Percentiles rank a stretch among this genome's conserved stretches.
Conservation (phyloP, 495 filamentous ascomycete genomes). For the Penicillium ochrochloron region DNA sequence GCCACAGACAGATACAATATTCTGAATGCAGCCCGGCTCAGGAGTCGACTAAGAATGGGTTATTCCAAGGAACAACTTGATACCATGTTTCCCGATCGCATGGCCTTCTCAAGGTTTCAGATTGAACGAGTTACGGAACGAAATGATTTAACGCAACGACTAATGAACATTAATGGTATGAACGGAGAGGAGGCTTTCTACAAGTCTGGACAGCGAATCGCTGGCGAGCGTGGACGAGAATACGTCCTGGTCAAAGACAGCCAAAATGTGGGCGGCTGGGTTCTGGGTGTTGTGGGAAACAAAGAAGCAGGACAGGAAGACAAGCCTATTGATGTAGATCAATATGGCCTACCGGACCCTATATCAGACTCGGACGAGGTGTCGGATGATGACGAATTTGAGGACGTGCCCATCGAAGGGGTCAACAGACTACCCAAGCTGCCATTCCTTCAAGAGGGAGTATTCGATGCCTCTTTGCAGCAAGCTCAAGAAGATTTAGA, state of each 20-base stretch:
- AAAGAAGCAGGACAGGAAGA: conserved; percentile 73
- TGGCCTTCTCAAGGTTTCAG: conserved; percentile 95
- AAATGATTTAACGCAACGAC: conserved; percentile 91
- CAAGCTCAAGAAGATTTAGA: conserved; percentile 46
- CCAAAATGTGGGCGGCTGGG: conserved; percentile 95
- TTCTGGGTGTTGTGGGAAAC: conserved; percentile 87
- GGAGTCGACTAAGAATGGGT: conserved; percentile 90
- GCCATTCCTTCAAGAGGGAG: conserved; percentile 43
- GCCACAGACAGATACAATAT: conserved; percentile 95
- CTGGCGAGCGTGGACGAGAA: conserved; percentile 87
- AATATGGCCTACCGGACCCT: conserved; percentile 53
- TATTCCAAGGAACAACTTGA: conserved; percentile 95
- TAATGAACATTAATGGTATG: conserved; percentile 96
- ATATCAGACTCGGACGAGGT: conserved; percentile 56
- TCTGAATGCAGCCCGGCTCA: conserved; percentile 84
- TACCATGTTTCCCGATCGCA: conserved; percentile 95
- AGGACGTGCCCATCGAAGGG: conserved; percentile 95
- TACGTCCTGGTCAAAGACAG: conserved; percentile 97
- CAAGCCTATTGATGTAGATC: conserved; percentile 90
- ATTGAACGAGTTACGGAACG: conserved; percentile 90
- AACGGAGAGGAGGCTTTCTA: conserved; percentile 70
- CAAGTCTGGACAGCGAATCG: conserved; percentile 70
- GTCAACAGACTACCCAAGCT: conserved; percentile 84
- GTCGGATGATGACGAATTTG: conserved; percentile 74
- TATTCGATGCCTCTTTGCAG: conserved; percentile 44